phyloP scores from a whole-genome alignment of 2,329 filamentous ascomycete genomes.

The Zymoseptoria passerinii region DNA sequence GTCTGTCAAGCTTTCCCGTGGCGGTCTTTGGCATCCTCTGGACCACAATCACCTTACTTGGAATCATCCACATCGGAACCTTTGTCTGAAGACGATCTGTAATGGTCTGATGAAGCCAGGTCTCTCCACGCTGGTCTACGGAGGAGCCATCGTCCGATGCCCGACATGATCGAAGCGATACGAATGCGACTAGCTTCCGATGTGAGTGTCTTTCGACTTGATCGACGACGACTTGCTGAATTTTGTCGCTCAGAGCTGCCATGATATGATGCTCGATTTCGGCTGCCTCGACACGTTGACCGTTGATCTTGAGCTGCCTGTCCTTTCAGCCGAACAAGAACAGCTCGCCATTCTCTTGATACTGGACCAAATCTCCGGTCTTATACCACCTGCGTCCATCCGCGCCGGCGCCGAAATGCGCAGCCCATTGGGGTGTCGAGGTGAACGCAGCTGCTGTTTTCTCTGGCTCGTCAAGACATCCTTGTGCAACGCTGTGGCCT shows the following conservation, averaged over 20 bases:
- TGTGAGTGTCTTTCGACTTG: neutral
- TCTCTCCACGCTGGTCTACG: neutral
- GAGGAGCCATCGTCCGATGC: neutral
- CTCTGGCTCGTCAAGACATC: slow-evolving; percentile 30
- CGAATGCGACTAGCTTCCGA: neutral
- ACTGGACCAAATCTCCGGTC: slow-evolving; percentile 7
- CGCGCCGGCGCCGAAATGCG: neutral
- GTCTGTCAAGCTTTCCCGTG: slow-evolving; percentile 1
- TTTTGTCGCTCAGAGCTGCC: neutral
- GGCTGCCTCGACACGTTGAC: slow-evolving; percentile 1
- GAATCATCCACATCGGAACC: neutral
- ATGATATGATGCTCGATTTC: slow-evolving; percentile 1
- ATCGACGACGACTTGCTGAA: slow-evolving; percentile 1
- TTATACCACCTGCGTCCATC: slow-evolving; percentile 2
- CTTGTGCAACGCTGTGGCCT: slow-evolving; percentile 36
- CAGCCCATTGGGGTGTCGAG: neutral
- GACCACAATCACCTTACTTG: neutral
- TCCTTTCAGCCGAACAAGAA: neutral
- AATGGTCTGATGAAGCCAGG: neutral
- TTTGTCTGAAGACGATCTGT: neutral
- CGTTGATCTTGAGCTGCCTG: neutral
- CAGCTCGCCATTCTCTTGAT: slow-evolving; percentile 1
- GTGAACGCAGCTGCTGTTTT: slow-evolving; percentile 27
- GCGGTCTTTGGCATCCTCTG: neutral
- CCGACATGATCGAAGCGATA: neutral